phyloP scores from a whole-genome alignment of 192 early-diverging fungal genomes.

The Linnemannia zychae region DNA sequence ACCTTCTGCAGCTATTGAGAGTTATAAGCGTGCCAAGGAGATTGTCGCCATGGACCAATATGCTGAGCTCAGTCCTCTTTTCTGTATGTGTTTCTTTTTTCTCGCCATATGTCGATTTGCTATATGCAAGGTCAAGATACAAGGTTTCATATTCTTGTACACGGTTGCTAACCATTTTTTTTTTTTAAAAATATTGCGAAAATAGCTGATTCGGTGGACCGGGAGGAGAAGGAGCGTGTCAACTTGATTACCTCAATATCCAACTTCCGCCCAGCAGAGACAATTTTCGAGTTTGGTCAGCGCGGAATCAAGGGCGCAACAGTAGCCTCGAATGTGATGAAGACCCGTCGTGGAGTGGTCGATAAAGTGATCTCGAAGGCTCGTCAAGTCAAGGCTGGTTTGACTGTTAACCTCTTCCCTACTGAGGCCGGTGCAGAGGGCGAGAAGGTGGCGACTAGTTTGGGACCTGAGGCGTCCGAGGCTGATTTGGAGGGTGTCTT shows the following conservation, averaged over 20 bases:
- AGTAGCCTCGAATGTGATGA: constrained; percentile 77
- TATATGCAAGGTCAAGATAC: no score
- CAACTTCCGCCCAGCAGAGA: constrained; percentile 89
- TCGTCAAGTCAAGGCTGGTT: constrained; percentile 49
- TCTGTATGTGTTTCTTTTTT: constrained; percentile 61
- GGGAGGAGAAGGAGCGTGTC: constrained; percentile 72
- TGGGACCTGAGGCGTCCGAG: constrained; percentile 53
- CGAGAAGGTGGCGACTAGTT: not conserved
- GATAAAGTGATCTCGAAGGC: constrained; percentile 61
- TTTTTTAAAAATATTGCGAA: not conserved
- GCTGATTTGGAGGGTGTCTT: constrained; percentile 46
- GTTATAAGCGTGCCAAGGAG: constrained; percentile 91
- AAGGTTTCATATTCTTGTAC: not conserved
- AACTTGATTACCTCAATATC: constrained; percentile 81
- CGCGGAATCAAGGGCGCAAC: constrained; percentile 84
- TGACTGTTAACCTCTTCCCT: constrained; percentile 53
- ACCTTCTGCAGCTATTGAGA: constrained; percentile 85
- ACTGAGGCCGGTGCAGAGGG: constrained; percentile 2
- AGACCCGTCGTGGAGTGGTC: constrained; percentile 66
- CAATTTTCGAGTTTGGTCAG: constrained; percentile 94
- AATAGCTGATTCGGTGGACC: constrained; percentile 58
- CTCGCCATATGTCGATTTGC: constrained; percentile 14
- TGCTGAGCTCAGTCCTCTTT: constrained; percentile 82
- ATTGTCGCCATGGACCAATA: constrained; percentile 70
- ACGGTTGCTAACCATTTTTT: not conserved